A percentile compares a stretch with the other conserved stretches of the same genome.
Conservation (phyloP, 2,329 filamentous ascomycete species). For the Plenodomus biglobosus region DNA sequence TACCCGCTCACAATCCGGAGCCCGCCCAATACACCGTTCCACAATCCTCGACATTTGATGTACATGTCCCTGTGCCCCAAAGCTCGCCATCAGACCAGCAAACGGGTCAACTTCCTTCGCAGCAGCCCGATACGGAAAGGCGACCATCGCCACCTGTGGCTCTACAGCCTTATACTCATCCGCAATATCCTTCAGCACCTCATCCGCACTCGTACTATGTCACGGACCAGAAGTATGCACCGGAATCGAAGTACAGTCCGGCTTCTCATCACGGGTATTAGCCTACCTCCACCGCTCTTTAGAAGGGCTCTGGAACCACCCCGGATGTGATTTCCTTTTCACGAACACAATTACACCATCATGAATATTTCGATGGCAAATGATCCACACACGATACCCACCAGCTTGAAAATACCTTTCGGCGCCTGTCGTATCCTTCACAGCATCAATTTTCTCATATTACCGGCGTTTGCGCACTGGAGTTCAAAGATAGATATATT, state of each 20-base stretch:
- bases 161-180: conserved; percentile 28
- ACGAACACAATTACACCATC: too few species aligned
- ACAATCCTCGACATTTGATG: conserved; percentile 26
- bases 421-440: conserved; percentile 11
- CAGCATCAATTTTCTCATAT: conserved; percentile 3
- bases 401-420: conserved; percentile 8
- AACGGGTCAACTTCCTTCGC: conserved; percentile 15
- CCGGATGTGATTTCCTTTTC: too few species aligned
- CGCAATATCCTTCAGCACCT: conserved; percentile 24
- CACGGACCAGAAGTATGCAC: conserved; percentile 30
- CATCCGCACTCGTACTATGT: conserved; percentile 35
- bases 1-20: conserved; percentile 24
- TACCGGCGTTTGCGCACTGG: neutral
- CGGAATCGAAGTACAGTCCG: conserved; percentile 15
- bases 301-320: too few species aligned
- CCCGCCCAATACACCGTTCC: conserved; percentile 30
- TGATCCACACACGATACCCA: conserved; percentile 24
- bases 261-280: conserved; percentile 13
- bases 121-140: conserved; percentile 29
- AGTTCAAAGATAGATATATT: neutral
- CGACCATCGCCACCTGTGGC: conserved; percentile 37
- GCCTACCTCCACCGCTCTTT: neutral
- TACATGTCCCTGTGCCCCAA: conserved; percentile 22
- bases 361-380: conserved; percentile 15
- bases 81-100: conserved; percentile 17